Percentiles rank a stretch among this genome's conserved stretches.
These are phyloP conservation scores for Fusarium abutilonis DNA, from an alignment of 2,329 filamentous ascomycete genomes.

Conservation along the genomic window DNA sequence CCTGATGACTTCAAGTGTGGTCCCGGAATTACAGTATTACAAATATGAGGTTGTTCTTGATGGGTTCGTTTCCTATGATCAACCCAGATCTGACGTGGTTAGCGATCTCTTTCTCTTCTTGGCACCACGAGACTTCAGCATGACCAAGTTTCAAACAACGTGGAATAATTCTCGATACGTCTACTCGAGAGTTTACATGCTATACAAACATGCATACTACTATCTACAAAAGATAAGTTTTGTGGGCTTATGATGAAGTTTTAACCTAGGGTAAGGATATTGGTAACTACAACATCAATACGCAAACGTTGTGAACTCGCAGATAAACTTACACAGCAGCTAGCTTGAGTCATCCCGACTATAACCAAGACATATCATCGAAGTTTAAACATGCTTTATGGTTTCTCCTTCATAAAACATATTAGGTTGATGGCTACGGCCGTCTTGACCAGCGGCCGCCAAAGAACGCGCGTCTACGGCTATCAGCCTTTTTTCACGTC, in stretches of 20 bases:
- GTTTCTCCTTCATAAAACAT: constrained; percentile 9
- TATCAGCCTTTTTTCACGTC: constrained; percentile 16
- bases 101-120: constrained; percentile 20
- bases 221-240: neutral
- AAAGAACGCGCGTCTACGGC: constrained; percentile 34
- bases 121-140: constrained; percentile 10
- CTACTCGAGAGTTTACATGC: too few relatives aligned
- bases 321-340: neutral
- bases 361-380: constrained; percentile 13
- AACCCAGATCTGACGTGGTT: constrained; percentile 4
- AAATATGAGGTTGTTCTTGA: neutral
- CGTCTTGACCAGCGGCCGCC: neutral
- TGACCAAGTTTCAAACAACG: constrained; percentile 11
- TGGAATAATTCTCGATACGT: too few relatives aligned
- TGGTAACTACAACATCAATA: neutral
- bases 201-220: too few relatives aligned
- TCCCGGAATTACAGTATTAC: neutral
- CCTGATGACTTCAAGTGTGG: constrained; percentile 15
- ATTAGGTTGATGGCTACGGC: neutral
- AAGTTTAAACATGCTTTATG: neutral
- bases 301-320: too few relatives aligned
- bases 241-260: neutral
- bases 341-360: constrained; percentile 1
- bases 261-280: constrained; percentile 1
- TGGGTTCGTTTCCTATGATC: constrained; percentile 24